A percentile compares a stretch with the other conserved stretches of the same genome.
Evolutionary conservation across 192 early-diverging fungal species (phyloP).

Genomic region (Pilobolus umbonatus): DNA sequence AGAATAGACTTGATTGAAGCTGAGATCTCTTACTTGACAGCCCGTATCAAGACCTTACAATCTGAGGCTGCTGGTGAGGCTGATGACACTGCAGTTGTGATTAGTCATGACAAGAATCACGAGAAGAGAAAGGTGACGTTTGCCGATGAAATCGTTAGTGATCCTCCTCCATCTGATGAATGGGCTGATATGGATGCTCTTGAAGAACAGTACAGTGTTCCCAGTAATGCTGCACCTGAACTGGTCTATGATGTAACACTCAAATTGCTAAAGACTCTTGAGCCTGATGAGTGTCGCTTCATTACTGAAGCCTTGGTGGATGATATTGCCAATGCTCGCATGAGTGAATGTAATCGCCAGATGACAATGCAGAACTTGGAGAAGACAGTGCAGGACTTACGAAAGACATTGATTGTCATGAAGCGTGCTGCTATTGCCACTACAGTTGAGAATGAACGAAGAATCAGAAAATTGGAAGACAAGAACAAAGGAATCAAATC

Average conservation of each 20-base stretch:
- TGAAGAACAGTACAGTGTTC: conserved; percentile 35
- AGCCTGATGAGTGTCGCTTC: conserved; percentile 40
- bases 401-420: conserved; percentile 54
- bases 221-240: conserved; percentile 39
- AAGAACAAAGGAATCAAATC: conserved; percentile 1
- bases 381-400: conserved; percentile 48
- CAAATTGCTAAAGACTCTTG: conserved; percentile 45
- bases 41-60: conserved; percentile 49
- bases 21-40: conserved; percentile 53
- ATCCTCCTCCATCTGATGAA: conserved; percentile 17
- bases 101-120: neutral
- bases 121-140: conserved; percentile 33
- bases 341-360: conserved; percentile 44
- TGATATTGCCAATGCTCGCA: conserved; percentile 49
- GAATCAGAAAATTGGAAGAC: conserved; percentile 24
- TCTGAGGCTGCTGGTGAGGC: conserved; percentile 39
- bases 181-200: conserved; percentile 35
- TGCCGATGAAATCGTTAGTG: conserved; percentile 33
- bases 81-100: neutral
- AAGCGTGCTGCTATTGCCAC: conserved; percentile 48
- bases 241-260: conserved; percentile 47
- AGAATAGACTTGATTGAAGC: conserved; percentile 51
- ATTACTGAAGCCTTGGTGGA: conserved; percentile 56
- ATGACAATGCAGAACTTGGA: conserved; percentile 48
- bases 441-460: conserved; percentile 28